Evolutionary conservation across 345 rosid genomes (phyloP).

Genomic region (Eucalyptus cladocalyx): DNA sequence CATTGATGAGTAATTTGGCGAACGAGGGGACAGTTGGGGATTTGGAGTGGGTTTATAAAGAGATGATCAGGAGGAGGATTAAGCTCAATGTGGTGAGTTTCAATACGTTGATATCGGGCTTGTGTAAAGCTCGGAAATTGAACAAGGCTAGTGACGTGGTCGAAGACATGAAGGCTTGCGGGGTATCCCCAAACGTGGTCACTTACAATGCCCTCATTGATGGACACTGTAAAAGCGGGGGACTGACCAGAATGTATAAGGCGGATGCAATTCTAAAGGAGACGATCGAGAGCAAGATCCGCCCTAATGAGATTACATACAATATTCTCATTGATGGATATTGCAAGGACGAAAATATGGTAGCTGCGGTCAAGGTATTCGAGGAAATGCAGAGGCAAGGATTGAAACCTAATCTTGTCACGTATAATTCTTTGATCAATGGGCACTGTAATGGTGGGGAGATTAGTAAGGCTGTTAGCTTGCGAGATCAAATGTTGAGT

Average conservation of each 20-base stretch:
- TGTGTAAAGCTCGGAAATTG: constrained; percentile 73
- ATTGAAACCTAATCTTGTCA: constrained; percentile 38
- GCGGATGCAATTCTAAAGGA: constrained; percentile 59
- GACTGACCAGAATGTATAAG: constrained; percentile 62
- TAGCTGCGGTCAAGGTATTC: constrained; percentile 42
- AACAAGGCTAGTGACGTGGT: constrained; percentile 47
- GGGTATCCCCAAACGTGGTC: constrained; percentile 35
- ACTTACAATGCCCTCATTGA: constrained; percentile 59
- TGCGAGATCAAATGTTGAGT: constrained; percentile 42
- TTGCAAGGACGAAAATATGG: constrained; percentile 56
- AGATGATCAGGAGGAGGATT: constrained; percentile 57
- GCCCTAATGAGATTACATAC: constrained; percentile 44
- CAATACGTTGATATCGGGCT: constrained; percentile 42
- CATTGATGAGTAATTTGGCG: constrained; percentile 57
- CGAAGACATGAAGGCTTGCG: constrained; percentile 60
- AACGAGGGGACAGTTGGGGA: constrained; percentile 24
- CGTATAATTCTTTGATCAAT: constrained; percentile 50
- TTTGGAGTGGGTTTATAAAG: constrained; percentile 51
- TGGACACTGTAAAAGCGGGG: constrained; percentile 64
- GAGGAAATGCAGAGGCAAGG: constrained; percentile 61
- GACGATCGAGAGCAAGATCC: constrained; percentile 43
- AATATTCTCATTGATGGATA: constrained; percentile 77
- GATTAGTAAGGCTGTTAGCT: constrained; percentile 35
- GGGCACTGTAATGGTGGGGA: constrained; percentile 38
- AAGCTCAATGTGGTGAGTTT: constrained; percentile 30